These are phyloP conservation scores for Pseudogymnoascus sp. DNA, from an alignment of 2,329 filamentous ascomycete species.

Conservation along the genomic window DNA sequence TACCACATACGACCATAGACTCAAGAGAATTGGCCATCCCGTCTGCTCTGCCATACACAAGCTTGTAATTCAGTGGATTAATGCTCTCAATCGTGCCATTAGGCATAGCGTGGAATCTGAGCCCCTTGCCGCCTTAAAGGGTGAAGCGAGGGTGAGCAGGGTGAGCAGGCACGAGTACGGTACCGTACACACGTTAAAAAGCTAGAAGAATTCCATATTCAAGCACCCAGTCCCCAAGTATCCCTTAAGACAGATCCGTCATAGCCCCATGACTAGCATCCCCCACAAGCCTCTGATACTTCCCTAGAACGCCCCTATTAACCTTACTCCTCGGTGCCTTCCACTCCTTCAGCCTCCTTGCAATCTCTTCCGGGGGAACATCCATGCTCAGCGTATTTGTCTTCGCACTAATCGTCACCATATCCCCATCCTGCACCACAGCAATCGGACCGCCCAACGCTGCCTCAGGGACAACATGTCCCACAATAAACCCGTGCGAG, in stretches of 20 bases:
- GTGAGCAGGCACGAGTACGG: too few species aligned
- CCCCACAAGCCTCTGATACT: constrained; percentile 80
- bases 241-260: constrained; percentile 67
- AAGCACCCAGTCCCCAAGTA: too few species aligned
- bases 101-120: too few species aligned
- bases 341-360: constrained; percentile 56
- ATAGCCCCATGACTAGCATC: constrained; percentile 89
- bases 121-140: too few species aligned
- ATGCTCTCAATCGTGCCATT: too few species aligned
- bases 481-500: constrained; percentile 86
- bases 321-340: constrained; percentile 62
- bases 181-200: too few species aligned
- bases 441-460: constrained; percentile 83
- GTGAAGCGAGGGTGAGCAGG: too few species aligned
- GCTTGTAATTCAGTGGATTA: too few species aligned
- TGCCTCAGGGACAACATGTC: constrained; percentile 86
- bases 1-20: too few species aligned
- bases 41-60: too few species aligned
- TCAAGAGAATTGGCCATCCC: too few species aligned
- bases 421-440: constrained; percentile 69
- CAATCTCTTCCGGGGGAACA: constrained; percentile 60
- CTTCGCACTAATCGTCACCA: constrained; percentile 78
- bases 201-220: too few species aligned
- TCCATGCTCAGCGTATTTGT: constrained; percentile 63
- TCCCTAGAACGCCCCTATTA: constrained; percentile 75